These are phyloP conservation scores for Curvularia lunata DNA, from an alignment of 2,329 filamentous ascomycete species.

Conservation along the genomic window DNA sequence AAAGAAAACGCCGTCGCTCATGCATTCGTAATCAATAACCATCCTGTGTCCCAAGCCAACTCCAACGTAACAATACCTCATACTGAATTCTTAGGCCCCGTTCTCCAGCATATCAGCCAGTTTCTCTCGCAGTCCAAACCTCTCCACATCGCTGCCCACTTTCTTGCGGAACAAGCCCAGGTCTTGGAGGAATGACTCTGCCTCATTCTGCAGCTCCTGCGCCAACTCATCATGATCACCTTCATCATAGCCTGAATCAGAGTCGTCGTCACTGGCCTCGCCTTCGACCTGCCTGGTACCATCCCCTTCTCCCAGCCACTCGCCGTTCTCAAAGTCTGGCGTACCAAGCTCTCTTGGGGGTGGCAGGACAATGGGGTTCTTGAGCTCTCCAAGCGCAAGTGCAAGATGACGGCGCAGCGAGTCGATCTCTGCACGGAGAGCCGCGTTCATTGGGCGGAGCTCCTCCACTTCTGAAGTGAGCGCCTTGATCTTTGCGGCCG, in stretches of 20 bases:
- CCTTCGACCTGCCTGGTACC: conserved; percentile 34
- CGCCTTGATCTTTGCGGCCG: conserved; percentile 91
- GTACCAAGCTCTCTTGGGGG: conserved; percentile 37
- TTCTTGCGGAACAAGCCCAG: conserved; percentile 82
- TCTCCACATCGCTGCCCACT: conserved; percentile 78
- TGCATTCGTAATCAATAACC: conserved; percentile 35
- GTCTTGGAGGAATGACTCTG: conserved; percentile 83
- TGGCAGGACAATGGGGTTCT: conserved; percentile 81
- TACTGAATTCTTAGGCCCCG: neutral
- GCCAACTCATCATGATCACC: conserved; percentile 62
- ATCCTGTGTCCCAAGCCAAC: neutral
- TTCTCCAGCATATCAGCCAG: conserved; percentile 29
- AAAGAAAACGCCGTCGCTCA: conserved; percentile 41
- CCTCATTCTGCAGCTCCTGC: conserved; percentile 77
- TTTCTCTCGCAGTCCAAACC: conserved; percentile 57
- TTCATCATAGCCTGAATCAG: conserved; percentile 64
- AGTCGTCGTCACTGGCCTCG: conserved; percentile 47
- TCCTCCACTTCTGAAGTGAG: conserved; percentile 63
- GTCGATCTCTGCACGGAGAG: conserved; percentile 75
- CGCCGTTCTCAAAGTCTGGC: conserved; percentile 43
- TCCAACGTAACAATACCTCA: neutral
- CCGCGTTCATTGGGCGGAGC: conserved; percentile 60
- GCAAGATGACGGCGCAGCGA: conserved; percentile 85
- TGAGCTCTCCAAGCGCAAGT: conserved; percentile 81
- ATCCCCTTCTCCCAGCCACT: conserved; percentile 37